Base-by-base conservation (phyloP, 139 green algal species). In the Parachlorella kessleri region DNA sequence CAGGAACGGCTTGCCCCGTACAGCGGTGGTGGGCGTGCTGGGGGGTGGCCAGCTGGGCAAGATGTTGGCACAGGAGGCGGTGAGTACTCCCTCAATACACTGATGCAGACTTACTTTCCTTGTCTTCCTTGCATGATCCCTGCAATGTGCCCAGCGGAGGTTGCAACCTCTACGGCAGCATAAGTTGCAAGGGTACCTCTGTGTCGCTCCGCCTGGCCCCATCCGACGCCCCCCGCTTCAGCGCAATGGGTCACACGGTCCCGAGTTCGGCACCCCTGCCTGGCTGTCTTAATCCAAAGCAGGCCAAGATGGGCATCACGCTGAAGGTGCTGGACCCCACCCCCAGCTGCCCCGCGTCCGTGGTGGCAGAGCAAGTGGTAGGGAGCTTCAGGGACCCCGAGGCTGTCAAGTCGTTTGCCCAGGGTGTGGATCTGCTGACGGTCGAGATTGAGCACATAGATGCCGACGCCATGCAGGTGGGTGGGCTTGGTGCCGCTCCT, bases 391-490 rank as follows among this genome's bases (percentile, higher is more conserved):
- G 86, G 2, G 92, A 98, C 66, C 81, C 84, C 1, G 87, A 82
- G 7, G 87, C 87, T 30, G 92, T 99, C 24, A 55, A 81, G 64
- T 39, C 81, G 3, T 98, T 98, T 78, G 93, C 94, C 0, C 24
- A 81, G 65, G 84, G 82, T 33, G 89, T 93, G 41, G 93, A 97
- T 80, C 89, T 99, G 28, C 77, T 99, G 76, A 99, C 97, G 3
- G 95, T 98, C 37, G 97, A 99, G 86, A 99, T 99, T 69, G 97
- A 99, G 87, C 96, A 99, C 86, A 89, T 99, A 28, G 89, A 99
- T 83, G 90, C 90, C 5, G 88, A 94, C 53, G 93, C 95, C 18
- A 79, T 99, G 66, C 83, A 96, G 78, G 76, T 37, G 54, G 6
- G 66, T 9, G 28, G 7, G 55, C n/a, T n/a, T n/a, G n/a, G n/a